phyloP scores from a whole-genome alignment of 2,329 filamentous ascomycete species.

The Fusarium scirpi region DNA sequence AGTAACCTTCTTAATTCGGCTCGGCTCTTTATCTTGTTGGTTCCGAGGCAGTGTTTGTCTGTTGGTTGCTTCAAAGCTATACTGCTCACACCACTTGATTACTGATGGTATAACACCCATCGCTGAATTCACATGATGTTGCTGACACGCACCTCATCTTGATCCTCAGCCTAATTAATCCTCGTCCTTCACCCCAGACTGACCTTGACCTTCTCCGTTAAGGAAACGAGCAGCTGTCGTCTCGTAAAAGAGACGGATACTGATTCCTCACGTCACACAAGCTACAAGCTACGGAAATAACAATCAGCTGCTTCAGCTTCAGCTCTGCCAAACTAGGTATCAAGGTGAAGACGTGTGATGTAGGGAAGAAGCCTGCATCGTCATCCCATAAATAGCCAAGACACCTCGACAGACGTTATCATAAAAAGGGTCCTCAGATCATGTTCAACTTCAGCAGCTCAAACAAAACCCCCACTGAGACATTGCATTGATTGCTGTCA shows the following conservation, averaged over 20 bases:
- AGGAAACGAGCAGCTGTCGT: background rate
- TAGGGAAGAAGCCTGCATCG: constrained; percentile 25
- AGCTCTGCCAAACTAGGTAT: background rate
- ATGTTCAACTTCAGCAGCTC: background rate
- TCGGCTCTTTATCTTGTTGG: constrained; percentile 1
- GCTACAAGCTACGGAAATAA: constrained; percentile 1
- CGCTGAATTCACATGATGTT: constrained; percentile 41
- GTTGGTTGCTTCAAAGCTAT: background rate
- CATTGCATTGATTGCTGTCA: background rate
- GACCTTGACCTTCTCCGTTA: background rate
- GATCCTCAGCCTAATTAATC: background rate
- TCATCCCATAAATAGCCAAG: constrained; percentile 17
- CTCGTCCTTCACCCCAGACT: background rate
- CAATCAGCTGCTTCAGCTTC: constrained; percentile 15
- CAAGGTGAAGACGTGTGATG: background rate
- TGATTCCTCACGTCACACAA: constrained; percentile 31
- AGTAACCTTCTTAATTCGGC: constrained; percentile 6
- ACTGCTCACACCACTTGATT: constrained; percentile 29
- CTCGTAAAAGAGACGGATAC: background rate
- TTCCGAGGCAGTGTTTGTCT: background rate
- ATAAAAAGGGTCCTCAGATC: constrained; percentile 33
- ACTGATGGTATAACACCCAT: constrained; percentile 33
- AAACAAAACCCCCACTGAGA: constrained; percentile 1
- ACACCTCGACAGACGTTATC: background rate
- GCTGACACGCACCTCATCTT: constrained; percentile 37